phyloP scores from a whole-genome alignment of 2,329 filamentous ascomycete genomes.

The Alternaria ventricosa region DNA sequence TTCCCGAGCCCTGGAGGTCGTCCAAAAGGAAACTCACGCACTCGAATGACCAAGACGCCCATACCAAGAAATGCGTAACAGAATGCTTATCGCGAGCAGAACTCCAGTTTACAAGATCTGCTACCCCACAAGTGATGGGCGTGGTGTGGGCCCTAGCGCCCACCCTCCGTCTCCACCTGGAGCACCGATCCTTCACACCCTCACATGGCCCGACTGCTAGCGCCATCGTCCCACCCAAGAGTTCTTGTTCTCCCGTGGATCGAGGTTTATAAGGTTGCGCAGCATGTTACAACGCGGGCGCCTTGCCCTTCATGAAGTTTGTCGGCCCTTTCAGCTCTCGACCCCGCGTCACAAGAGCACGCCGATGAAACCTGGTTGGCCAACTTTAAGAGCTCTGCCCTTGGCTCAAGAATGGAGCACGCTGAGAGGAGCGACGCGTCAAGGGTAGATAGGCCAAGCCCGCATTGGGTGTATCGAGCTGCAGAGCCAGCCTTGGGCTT shows the following conservation, averaged over 20 bases:
- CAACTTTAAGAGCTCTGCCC: conserved; percentile 15
- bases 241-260: neutral
- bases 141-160: neutral
- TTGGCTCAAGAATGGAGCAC: conserved; percentile 16
- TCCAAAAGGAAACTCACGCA: neutral
- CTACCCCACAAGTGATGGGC: neutral
- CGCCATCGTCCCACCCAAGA: neutral
- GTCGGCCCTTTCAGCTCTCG: conserved; percentile 10
- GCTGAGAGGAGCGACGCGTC: conserved; percentile 14
- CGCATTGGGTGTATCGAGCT: conserved; percentile 20
- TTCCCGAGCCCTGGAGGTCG: neutral
- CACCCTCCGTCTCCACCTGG: neutral
- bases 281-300: neutral
- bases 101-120: neutral
- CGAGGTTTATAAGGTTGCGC: conserved; percentile 1
- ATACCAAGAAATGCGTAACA: neutral
- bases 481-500: conserved; percentile 22
- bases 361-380: conserved; percentile 17
- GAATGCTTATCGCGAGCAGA: neutral
- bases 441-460: conserved; percentile 13
- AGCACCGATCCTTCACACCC: neutral
- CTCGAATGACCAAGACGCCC: neutral
- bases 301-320: neutral
- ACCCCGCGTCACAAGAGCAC: conserved; percentile 31
- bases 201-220: neutral